A percentile compares a stretch with the other conserved stretches of the same genome.
These are phyloP conservation scores for Colletotrichum magnum DNA, from an alignment of 2,329 filamentous ascomycete genomes.

Conservation along the genomic window DNA sequence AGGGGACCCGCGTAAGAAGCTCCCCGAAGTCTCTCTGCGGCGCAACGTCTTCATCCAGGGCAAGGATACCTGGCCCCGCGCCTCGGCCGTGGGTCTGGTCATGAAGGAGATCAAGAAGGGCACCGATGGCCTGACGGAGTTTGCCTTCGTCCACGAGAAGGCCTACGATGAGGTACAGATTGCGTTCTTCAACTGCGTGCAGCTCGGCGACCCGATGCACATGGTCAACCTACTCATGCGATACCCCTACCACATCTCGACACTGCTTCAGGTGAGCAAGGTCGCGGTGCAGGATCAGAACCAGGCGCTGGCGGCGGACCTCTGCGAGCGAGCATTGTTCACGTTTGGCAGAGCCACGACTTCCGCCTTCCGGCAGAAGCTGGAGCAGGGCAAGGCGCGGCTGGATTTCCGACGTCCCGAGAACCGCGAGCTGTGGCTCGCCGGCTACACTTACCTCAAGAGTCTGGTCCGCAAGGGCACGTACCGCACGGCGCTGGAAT, in stretches of 20 bases:
- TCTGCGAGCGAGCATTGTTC: conserved; percentile 92
- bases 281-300: conserved; percentile 94
- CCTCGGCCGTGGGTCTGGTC: conserved; percentile 83
- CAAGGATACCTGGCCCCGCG: conserved; percentile 88
- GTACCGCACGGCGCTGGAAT: conserved; percentile 92
- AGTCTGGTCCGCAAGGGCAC: conserved; percentile 93
- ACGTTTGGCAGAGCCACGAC: conserved; percentile 91
- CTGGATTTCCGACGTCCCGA: conserved; percentile 86
- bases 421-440: conserved; percentile 94
- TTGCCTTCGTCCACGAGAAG: conserved; percentile 81
- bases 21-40: conserved; percentile 79
- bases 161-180: conserved; percentile 82
- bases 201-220: conserved; percentile 85
- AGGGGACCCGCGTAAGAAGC: conserved; percentile 71
- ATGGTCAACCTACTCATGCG: conserved; percentile 79
- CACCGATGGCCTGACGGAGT: conserved; percentile 74
- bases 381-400: conserved; percentile 84
- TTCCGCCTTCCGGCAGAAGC: conserved; percentile 82
- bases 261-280: conserved; percentile 92
- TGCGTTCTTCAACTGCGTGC: conserved; percentile 84
- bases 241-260: conserved; percentile 87
- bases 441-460: conserved; percentile 88
- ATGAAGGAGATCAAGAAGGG: conserved; percentile 75
- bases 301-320: conserved; percentile 85
- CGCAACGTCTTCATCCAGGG: conserved; percentile 89